Evolutionary conservation across 441 rosid genomes (phyloP).

Genomic region (Erodium trifolium): DNA sequence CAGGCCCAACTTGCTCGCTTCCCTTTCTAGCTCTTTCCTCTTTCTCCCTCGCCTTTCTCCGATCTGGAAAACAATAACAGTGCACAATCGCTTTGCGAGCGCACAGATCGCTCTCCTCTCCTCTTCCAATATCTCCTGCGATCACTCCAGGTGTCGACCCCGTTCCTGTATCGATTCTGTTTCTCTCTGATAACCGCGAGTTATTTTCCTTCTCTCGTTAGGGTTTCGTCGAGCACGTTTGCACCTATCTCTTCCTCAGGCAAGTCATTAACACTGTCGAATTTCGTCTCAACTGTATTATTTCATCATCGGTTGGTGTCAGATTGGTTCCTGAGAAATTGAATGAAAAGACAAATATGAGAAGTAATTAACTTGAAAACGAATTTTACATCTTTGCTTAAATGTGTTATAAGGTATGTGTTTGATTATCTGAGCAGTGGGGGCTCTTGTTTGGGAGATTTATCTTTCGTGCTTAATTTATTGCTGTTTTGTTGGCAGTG

Average conservation of each 20-base stretch:
- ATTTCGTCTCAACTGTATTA: not conserved
- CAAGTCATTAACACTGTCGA: conserved; percentile 2
- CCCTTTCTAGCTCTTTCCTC: not conserved
- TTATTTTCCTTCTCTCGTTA: not conserved
- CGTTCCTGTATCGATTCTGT: not conserved
- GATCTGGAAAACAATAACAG: not conserved
- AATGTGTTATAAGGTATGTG: not conserved
- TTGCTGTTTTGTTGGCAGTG: not conserved
- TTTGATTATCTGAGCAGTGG: not conserved
- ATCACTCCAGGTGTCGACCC: not conserved
- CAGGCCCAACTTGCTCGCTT: not conserved
- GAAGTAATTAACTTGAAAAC: not conserved
- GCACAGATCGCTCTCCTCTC: not conserved
- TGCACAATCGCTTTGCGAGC: conserved; percentile 1
- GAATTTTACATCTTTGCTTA: not conserved
- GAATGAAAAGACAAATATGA: not conserved
- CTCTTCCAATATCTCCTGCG: not conserved
- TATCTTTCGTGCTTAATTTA: not conserved
- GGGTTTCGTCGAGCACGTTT: conserved; percentile 1
- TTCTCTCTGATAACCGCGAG: not conserved
- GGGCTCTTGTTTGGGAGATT: not conserved
- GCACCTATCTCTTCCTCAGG: conserved; percentile 1
- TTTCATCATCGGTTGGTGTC: not conserved
- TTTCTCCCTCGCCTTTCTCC: not conserved
- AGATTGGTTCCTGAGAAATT: not conserved